phyloP scores from a whole-genome alignment of 441 rosid genomes.

The Pelargonium cotyledonis region DNA sequence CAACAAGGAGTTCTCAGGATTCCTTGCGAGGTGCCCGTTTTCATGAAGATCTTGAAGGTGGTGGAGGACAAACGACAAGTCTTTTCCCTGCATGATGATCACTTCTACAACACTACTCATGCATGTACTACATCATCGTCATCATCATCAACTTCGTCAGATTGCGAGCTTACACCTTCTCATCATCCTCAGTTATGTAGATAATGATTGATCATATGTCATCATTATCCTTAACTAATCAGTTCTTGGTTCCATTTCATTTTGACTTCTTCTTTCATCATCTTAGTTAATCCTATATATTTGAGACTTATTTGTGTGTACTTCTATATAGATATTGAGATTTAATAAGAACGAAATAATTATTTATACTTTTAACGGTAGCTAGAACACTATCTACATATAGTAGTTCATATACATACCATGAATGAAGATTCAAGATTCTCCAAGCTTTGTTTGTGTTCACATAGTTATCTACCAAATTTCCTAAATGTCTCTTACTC shows the following conservation, averaged over 20 bases:
- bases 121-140: not conserved
- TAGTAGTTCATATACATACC: not conserved
- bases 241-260: not conserved
- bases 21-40: constrained; percentile 38
- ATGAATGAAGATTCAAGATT: not conserved
- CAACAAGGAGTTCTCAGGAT: constrained; percentile 46
- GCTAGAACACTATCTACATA: not conserved
- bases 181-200: constrained; percentile 39
- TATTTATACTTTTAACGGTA: not conserved
- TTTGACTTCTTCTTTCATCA: not conserved
- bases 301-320: not conserved
- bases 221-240: not conserved
- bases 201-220: constrained; percentile 17
- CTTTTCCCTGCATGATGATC: constrained; percentile 14
- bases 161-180: constrained; percentile 29
- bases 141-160: constrained; percentile 20
- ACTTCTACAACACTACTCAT: not conserved
- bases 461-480: not conserved
- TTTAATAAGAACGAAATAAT: too few species aligned
- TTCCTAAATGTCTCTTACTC: too few species aligned
- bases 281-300: not conserved
- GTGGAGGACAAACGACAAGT: constrained; percentile 26
- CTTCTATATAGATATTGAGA: not conserved
- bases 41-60: constrained; percentile 39
- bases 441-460: too few species aligned